Evolutionary conservation across 768 basidiomycete species (phyloP).

Genomic region (Lactarius tabidus): DNA sequence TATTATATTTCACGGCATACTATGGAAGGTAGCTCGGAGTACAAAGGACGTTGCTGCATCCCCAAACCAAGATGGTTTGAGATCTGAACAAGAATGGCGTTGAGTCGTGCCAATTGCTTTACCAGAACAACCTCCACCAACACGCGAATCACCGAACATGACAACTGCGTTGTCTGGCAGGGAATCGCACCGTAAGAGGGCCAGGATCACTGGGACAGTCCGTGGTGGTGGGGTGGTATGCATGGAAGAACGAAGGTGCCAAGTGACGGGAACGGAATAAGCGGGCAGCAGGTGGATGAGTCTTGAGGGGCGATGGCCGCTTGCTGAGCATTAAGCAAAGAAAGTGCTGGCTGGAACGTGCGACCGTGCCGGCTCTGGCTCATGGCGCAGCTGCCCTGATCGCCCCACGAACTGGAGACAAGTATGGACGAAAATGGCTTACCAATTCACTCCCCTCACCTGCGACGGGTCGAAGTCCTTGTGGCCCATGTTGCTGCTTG

Average conservation of each 20-base stretch:
- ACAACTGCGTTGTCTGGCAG: conserved; percentile 47
- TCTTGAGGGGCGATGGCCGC: not conserved
- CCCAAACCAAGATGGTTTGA: no score
- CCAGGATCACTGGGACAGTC: conserved; percentile 22
- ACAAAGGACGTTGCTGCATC: no score
- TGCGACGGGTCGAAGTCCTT: conserved; percentile 61
- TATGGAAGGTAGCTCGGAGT: no score
- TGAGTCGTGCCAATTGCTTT: conserved; percentile 57
- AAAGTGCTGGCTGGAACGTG: conserved; percentile 28
- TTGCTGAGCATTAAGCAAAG: conserved; percentile 20
- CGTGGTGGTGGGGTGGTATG: not conserved
- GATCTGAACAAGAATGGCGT: conserved; percentile 47
- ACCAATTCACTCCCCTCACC: conserved; percentile 71
- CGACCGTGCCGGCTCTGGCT: conserved; percentile 8
- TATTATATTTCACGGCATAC: no score
- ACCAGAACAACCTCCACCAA: conserved; percentile 67
- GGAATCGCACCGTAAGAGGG: conserved; percentile 31
- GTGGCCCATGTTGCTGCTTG: conserved; percentile 74
- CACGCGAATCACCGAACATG: conserved; percentile 59
- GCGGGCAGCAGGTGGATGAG: no score
- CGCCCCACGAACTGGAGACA: conserved; percentile 45
- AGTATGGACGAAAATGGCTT: conserved; percentile 60
- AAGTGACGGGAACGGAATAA: not conserved
- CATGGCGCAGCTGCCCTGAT: not conserved
- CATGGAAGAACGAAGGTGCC: conserved; percentile 9